These are phyloP conservation scores for Paramecium caudatum DNA, from an alignment of 73 alveolate genomes.

Conservation along the genomic window DNA sequence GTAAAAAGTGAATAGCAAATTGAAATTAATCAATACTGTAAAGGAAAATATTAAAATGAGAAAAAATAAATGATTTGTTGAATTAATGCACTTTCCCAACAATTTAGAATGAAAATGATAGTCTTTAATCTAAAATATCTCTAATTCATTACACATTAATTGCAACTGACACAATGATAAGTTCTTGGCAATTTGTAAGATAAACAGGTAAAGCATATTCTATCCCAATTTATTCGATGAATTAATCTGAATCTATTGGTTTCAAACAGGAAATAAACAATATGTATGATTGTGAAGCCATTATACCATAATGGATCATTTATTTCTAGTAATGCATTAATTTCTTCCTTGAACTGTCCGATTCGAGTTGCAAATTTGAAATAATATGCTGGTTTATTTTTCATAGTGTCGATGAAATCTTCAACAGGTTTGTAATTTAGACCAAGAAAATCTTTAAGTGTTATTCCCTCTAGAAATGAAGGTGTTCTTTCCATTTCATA, in stretches of 20 bases:
- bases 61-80: slow-evolving; percentile 60
- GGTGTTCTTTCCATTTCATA: slow-evolving; percentile 14
- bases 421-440: slow-evolving; percentile 48
- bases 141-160: slow-evolving; percentile 24
- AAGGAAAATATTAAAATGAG: neutral
- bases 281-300: slow-evolving; percentile 32
- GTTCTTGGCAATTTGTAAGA: slow-evolving; percentile 59
- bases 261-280: slow-evolving; percentile 29
- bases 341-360: slow-evolving; percentile 27
- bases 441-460: slow-evolving; percentile 1
- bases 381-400: slow-evolving; percentile 29
- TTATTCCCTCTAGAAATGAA: neutral
- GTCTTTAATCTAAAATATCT: slow-evolving; percentile 24
- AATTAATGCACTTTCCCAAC: slow-evolving; percentile 55
- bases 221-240: slow-evolving; percentile 55
- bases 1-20: neutral
- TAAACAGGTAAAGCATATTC: slow-evolving; percentile 53
- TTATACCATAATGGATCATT: slow-evolving; percentile 65
- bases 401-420: slow-evolving; percentile 46
- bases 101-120: slow-evolving; percentile 56
- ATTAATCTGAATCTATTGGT: slow-evolving; percentile 52
- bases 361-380: slow-evolving; percentile 52
- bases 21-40: neutral
- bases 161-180: slow-evolving; percentile 39
- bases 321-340: slow-evolving; percentile 7